Evolutionary conservation across 2,329 filamentous ascomycete genomes (phyloP).

Genomic region (Trichoderma citrinoviride): DNA sequence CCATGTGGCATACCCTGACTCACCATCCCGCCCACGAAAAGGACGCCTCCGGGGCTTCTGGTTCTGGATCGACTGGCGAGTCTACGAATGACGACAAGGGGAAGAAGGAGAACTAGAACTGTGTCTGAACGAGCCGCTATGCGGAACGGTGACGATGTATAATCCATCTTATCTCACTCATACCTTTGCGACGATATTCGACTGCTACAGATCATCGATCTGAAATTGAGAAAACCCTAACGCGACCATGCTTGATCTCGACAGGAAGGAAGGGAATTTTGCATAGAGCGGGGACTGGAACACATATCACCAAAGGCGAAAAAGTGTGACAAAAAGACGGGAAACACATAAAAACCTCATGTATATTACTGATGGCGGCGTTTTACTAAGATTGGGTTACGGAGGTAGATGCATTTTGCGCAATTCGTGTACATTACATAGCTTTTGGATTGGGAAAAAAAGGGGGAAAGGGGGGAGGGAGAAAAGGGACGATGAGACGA

Average conservation of each 20-base stretch:
- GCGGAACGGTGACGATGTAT: slow-evolving; percentile 22
- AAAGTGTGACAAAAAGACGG: slow-evolving; percentile 27
- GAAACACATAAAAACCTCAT: slow-evolving; percentile 24
- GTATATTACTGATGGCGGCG: slow-evolving; percentile 29
- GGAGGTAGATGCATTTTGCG: slow-evolving; percentile 15
- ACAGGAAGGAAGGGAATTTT: slow-evolving; percentile 22
- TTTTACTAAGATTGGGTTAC: slow-evolving; percentile 27
- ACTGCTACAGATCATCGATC: neutral
- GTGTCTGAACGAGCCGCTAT: slow-evolving; percentile 30
- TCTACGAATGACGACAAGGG: slow-evolving; percentile 25
- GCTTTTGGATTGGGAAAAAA: slow-evolving; percentile 2
- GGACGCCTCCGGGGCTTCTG: slow-evolving; percentile 31
- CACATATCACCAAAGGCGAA: neutral
- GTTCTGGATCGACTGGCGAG: slow-evolving; percentile 24
- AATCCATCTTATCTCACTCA: neutral
- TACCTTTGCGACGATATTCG: slow-evolving; percentile 7
- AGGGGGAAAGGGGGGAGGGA: slow-evolving; percentile 24
- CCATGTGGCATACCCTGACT: slow-evolving; percentile 89
- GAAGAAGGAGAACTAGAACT: slow-evolving; percentile 36
- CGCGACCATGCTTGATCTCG: slow-evolving; percentile 24
- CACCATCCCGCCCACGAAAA: slow-evolving; percentile 62
- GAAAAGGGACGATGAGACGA: slow-evolving; percentile 22
- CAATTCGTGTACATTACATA: slow-evolving; percentile 36
- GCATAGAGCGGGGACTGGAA: slow-evolving; percentile 41
- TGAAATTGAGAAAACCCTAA: slow-evolving; percentile 13